These are phyloP conservation scores for Hygrocybe coccinea DNA, from an alignment of 768 basidiomycete genomes.

Conservation along the genomic window DNA sequence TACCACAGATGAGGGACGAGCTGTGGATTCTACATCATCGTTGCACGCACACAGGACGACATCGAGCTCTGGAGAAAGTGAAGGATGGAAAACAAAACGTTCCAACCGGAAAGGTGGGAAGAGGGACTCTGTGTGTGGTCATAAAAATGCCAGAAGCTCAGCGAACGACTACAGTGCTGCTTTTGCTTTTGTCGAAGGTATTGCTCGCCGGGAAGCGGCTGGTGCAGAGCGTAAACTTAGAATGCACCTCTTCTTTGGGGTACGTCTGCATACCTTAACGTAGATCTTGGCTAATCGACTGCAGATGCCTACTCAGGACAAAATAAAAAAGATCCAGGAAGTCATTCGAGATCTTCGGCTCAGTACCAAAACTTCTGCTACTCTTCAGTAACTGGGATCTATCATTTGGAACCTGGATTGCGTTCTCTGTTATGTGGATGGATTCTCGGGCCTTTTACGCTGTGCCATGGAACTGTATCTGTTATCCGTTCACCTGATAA, in stretches of 20 bases:
- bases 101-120: background rate
- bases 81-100: background rate
- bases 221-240: constrained; percentile 35
- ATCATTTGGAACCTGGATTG: no score
- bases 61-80: background rate
- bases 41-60: background rate
- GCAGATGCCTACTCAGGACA: constrained; percentile 54
- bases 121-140: background rate
- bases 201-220: constrained; percentile 38
- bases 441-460: no score
- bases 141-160: background rate
- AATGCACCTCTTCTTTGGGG: constrained; percentile 52
- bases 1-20: background rate
- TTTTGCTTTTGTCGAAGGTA: constrained; percentile 41
- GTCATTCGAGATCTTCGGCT: constrained; percentile 29
- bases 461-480: no score
- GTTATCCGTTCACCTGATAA: no score
- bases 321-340: constrained; percentile 48
- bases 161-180: background rate
- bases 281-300: background rate
- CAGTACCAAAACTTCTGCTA: no score
- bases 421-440: no score
- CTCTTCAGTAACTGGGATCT: no score
- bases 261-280: constrained; percentile 18
- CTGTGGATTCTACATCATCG: background rate